Conservation (phyloP, 164 flowering plant species). For the Magnolia officinalis region DNA sequence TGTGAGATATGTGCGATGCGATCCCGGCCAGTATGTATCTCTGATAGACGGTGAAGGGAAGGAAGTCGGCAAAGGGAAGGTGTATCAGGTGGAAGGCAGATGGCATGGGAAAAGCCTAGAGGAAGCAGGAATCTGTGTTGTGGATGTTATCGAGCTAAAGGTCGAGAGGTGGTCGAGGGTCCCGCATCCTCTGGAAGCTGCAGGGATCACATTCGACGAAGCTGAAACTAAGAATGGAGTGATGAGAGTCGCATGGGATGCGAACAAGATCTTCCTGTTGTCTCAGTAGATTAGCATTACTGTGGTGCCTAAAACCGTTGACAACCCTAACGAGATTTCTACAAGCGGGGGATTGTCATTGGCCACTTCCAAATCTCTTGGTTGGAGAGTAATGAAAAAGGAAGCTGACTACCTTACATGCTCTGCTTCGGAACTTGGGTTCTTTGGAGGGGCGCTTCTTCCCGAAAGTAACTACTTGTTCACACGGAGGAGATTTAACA, state of each 20-base stretch:
- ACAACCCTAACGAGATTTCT: not conserved
- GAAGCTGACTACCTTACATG: not conserved
- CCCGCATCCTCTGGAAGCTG: constrained; percentile 55
- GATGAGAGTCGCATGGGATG: constrained; percentile 78
- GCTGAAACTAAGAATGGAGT: constrained; percentile 48
- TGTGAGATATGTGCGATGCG: constrained; percentile 24
- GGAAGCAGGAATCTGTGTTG: constrained; percentile 44
- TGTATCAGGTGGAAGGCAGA: constrained; percentile 56
- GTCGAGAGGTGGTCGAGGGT: constrained; percentile 37
- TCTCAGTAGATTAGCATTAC: constrained; percentile 1
- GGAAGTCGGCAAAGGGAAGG: constrained; percentile 61
- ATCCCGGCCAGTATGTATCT: constrained; percentile 55
- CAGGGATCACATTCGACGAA: constrained; percentile 60
- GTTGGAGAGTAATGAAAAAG: not conserved
- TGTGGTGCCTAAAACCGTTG: not conserved
- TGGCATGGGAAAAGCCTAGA: constrained; percentile 61
- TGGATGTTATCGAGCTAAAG: constrained; percentile 60
- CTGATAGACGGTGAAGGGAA: constrained; percentile 44
- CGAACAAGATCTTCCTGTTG: constrained; percentile 23
- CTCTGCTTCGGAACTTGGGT: not conserved
- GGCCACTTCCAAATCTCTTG: not conserved
- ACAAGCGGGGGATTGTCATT: no score
- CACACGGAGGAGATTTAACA: not conserved
- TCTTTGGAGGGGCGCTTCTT: not conserved
- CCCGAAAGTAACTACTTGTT: not conserved